Conservation (phyloP, 306 rosid genomes). For the Medicago arabica region DNA sequence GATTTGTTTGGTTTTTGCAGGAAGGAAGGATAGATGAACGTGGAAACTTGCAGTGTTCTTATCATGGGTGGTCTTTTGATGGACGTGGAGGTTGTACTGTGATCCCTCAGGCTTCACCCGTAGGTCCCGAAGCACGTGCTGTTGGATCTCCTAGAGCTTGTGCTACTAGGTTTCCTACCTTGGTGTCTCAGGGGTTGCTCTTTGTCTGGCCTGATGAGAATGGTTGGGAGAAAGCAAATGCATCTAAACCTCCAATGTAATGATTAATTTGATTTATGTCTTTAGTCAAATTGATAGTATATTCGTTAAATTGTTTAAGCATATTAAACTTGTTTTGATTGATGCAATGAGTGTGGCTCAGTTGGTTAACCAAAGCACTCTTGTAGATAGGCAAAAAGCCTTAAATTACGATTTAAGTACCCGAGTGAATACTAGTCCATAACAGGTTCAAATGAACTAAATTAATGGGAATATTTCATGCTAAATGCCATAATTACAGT, state of each 20-base stretch:
- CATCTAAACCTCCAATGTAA: slow-evolving; percentile 83
- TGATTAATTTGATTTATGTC: slow-evolving; percentile 24
- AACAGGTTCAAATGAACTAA: background rate
- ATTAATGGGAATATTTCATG: background rate
- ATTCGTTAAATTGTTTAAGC: slow-evolving; percentile 20
- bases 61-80: slow-evolving; percentile 97
- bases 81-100: slow-evolving; percentile 83
- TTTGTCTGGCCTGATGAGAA: slow-evolving; percentile 99
- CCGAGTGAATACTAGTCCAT: background rate
- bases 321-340: slow-evolving; percentile 14
- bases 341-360: background rate
- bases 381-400: background rate
- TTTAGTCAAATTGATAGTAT: slow-evolving; percentile 17
- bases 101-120: slow-evolving; percentile 88
- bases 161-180: slow-evolving; percentile 76
- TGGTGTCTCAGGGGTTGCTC: slow-evolving; percentile 93
- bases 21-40: slow-evolving; percentile 95
- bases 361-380: background rate
- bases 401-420: background rate
- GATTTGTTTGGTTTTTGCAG: slow-evolving; percentile 49
- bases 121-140: slow-evolving; percentile 96
- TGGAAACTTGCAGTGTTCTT: slow-evolving; percentile 95
- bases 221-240: slow-evolving; percentile 91
- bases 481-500: background rate
- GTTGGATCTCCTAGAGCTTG: slow-evolving; percentile 79